Conservation (phyloP, 2,329 filamentous ascomycete genomes). For the Parastagonospora nodorum region DNA sequence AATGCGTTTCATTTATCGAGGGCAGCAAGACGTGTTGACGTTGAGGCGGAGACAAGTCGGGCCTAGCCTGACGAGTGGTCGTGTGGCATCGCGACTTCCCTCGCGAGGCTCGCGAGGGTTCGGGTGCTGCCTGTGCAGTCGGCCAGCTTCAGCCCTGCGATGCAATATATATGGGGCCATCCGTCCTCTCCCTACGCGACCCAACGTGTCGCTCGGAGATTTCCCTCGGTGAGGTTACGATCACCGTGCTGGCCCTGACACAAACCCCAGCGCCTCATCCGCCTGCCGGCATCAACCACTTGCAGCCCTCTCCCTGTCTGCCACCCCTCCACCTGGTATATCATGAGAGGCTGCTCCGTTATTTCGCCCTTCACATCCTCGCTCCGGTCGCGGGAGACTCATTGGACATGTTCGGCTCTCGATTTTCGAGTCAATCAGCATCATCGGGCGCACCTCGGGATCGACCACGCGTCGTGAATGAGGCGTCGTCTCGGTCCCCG, state of each 20-base stretch:
- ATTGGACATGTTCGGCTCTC: background rate
- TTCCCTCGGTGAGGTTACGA: constrained; percentile 6
- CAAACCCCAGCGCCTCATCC: constrained; percentile 7
- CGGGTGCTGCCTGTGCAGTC: constrained; percentile 10
- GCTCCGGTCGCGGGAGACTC: background rate
- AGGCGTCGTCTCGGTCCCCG: background rate
- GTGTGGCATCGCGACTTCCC: constrained; percentile 6
- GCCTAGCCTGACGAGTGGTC: background rate
- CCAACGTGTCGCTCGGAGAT: too few relatives aligned
- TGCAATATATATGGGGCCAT: constrained; percentile 7
- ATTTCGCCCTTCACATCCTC: constrained; percentile 14
- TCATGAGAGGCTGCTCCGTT: constrained; percentile 27
- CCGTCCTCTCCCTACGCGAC: constrained; percentile 1
- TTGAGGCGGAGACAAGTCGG: background rate
- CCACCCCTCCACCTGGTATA: constrained; percentile 13
- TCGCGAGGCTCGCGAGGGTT: constrained; percentile 1
- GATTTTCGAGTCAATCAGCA: constrained; percentile 1
- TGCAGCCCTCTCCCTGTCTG: constrained; percentile 13
- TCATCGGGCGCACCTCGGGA: constrained; percentile 3
- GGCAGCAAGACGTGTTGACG: background rate
- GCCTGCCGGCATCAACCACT: constrained; percentile 18
- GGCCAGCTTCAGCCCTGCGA: constrained; percentile 12
- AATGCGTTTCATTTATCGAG: background rate
- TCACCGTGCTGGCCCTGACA: constrained; percentile 4
- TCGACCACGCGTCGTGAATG: constrained; percentile 4